Evolutionary conservation across 2,329 filamentous ascomycete genomes (phyloP), one percentile per base, ranked within the genome.

Genomic region (Alternaria ethzedia): DNA sequence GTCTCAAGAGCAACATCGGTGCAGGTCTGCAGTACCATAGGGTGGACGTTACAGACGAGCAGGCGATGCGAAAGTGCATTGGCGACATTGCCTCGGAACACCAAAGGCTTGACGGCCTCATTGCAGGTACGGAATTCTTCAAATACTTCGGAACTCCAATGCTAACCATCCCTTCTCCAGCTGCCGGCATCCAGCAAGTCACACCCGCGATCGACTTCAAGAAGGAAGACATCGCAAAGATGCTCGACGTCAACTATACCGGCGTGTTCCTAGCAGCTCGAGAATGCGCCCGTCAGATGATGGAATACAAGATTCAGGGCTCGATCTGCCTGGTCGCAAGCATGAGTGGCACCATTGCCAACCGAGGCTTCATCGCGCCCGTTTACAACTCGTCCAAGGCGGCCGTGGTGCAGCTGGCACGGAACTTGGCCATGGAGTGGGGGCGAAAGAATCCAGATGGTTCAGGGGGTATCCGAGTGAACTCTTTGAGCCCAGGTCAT

Each of bases 311-410:
- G 30, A 71, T 69, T 15, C 84, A 85, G 32, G 87, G 87, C 17
- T 87, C 86, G 59, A 89, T 90, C 64, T 86, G 83, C 30, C 80
- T 89, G 71, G 87, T 89, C 68, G 88, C 86, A 12, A 87, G 84
- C 59, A 90, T 90, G 87, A 87, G 84, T 69, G 88, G 86, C 11
- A 84, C 83, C 6, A 82, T 89, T 62, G 87, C 86, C 54, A 89
- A 89, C 76, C 81, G 86, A 67, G 88, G 91, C 78, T 71, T 90
- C 49, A 82, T 86, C 9, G 89, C 86, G 43, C 84, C 87, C 0
- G 90, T 89, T 2, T 93, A 93, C 82, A 94, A 93, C 73, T 87
- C 91, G 11, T 91, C 88, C 57, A 93, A 94, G 77, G 90, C 90
- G 3, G 91, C 87, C 1, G 90, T 94, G 4, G 78, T 92, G 58